Percentiles rank a stretch among this genome's conserved stretches.
Conservation (phyloP, 192 early-diverging fungal genomes). For the Entophlyctis helioformis region DNA sequence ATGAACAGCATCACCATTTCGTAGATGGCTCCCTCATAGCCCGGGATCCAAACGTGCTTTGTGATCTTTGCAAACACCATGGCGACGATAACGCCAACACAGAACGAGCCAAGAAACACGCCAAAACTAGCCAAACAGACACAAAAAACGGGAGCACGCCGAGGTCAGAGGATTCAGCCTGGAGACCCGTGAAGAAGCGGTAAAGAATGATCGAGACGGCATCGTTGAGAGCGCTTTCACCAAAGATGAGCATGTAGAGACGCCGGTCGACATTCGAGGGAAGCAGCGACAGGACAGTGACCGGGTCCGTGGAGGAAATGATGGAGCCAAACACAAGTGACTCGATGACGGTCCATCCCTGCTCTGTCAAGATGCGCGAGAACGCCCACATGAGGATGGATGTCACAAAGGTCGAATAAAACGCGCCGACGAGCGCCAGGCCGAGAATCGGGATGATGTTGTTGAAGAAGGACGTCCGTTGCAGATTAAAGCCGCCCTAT, state of each 20-base stretch:
- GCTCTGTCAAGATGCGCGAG: constrained; percentile 26
- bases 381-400: constrained; percentile 45
- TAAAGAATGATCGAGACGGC: constrained; percentile 52
- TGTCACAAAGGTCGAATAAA: constrained; percentile 43
- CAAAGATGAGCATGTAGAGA: constrained; percentile 53
- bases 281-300: constrained; percentile 46
- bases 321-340: constrained; percentile 46
- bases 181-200: constrained; percentile 42
- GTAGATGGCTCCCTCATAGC: constrained; percentile 28
- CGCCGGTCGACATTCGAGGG: constrained; percentile 36
- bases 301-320: constrained; percentile 50
- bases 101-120: constrained; percentile 42
- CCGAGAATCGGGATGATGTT: constrained; percentile 39
- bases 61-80: constrained; percentile 43
- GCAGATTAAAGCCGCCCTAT: constrained; percentile 41
- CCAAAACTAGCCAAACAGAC: constrained; percentile 28
- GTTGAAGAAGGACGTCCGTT: constrained; percentile 36
- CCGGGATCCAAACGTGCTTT: constrained; percentile 38
- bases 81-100: constrained; percentile 30
- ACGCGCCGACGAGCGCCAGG: constrained; percentile 42
- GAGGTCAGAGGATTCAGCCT: too few relatives aligned
- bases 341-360: constrained; percentile 43
- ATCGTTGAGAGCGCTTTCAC: constrained; percentile 51
- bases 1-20: constrained; percentile 45
- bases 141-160: constrained; percentile 30